Percentiles rank a stretch among this genome's conserved stretches.
Conservation (phyloP, 2,329 filamentous ascomycete genomes). For the Paradendryphiella salina region DNA sequence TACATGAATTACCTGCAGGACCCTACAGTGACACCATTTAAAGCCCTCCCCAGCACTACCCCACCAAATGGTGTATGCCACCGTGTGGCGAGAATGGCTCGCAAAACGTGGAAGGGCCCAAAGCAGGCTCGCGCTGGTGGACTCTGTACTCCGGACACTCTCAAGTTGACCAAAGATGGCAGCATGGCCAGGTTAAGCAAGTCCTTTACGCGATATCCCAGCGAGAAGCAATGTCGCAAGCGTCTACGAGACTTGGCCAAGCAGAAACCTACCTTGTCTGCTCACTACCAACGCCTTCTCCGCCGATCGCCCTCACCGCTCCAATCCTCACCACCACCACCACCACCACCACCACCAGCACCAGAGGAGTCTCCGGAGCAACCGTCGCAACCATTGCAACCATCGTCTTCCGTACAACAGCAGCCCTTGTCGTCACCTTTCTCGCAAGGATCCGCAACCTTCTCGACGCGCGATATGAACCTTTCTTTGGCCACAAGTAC, state of each 20-base stretch:
- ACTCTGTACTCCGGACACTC: conserved; percentile 49
- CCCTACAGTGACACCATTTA: conserved; percentile 68
- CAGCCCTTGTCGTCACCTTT: conserved; percentile 47
- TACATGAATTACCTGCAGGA: conserved; percentile 69
- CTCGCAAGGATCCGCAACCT: conserved; percentile 33
- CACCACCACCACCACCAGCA: conserved; percentile 51
- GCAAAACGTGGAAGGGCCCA: conserved; percentile 61
- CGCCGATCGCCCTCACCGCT: conserved; percentile 64
- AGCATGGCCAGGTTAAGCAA: conserved; percentile 48
- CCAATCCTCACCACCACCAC: conserved; percentile 51
- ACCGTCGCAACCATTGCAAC: conserved; percentile 16
- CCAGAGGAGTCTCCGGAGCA: conserved; percentile 38
- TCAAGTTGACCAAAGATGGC: conserved; percentile 50
- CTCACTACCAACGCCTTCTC: conserved; percentile 66
- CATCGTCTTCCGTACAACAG: conserved; percentile 23
- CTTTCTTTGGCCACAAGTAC: conserved; percentile 57
- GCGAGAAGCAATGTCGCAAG: conserved; percentile 61
- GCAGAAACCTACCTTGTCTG: conserved; percentile 63
- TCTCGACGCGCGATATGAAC: conserved; percentile 56
- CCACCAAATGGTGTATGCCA: conserved; percentile 67
- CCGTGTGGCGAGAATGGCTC: conserved; percentile 64
- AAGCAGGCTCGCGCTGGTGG: conserved; percentile 40
- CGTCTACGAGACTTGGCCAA: conserved; percentile 64
- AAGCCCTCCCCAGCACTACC: conserved; percentile 65
- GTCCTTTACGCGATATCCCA: conserved; percentile 57